Evolutionary conservation across 73 alveolate species (phyloP), one percentile per base, ranked within the genome.

Genomic region (Paramecium sonneborni): DNA sequence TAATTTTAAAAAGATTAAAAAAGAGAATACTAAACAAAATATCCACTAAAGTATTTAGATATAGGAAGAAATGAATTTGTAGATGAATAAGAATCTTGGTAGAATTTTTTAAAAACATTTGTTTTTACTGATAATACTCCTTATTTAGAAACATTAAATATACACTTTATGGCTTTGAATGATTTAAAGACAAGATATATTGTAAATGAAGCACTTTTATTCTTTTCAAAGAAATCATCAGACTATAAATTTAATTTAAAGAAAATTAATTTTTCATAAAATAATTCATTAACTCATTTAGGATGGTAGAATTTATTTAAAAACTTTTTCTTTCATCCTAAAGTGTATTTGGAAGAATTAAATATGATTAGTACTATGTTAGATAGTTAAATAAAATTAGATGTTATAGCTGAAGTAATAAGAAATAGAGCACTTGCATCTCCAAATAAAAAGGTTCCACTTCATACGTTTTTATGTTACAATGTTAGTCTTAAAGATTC

Each of bases 261-360:
- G 34, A 79, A 34, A 9, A 14, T 43, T 24, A 43, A 43, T 46
- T 79, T 41, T 46, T 79, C 90, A 7, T 14, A 30, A 43, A 79
- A 79, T 41, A 79, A 38, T 39, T 32, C 69, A 10, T 44, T 79
- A 12, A 43, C 90, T 43, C 48, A 44, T 26, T 2, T 30, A 20
- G 90, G 90, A 12, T 79, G 90, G 90, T 21, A 79, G 5, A 46
- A 44, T 38, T 30, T 79, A 12, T 79, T 41, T 44, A 44, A 34
- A 79, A 44, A 39, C 41, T 43, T 79, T 46, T 79, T 79, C 43
- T 79, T 79, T 41, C 90, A 79, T 79, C 90, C 90, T 18, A 79
- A 26, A 24, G 74, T 79, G 1, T 32, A 79, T 21, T 79, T 79
- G 72, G 90, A 23, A 34, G 90, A 79, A 34, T 34, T 79, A n/a